phyloP scores from a whole-genome alignment of 805 yeast genomes.

The Sugiyamaella floridensis region DNA sequence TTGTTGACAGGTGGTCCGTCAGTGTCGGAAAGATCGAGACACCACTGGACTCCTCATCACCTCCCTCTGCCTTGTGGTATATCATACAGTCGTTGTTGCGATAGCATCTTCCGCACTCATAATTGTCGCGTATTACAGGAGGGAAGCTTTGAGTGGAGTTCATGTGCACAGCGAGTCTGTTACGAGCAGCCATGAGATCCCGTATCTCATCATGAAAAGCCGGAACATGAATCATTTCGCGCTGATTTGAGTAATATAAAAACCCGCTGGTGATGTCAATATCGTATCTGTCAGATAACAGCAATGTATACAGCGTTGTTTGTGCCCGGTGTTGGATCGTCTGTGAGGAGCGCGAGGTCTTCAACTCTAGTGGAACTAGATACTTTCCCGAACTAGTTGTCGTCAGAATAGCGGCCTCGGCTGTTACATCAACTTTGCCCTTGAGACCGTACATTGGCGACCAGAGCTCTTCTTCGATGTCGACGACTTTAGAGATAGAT shows the following conservation, averaged over 20 bases:
- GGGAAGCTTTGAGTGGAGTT: conserved; percentile 31
- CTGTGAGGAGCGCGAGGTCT: conserved; percentile 61
- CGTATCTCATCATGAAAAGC: conserved; percentile 51
- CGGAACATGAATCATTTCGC: conserved; percentile 48
- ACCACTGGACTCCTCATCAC: conserved; percentile 49
- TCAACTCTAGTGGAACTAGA: conserved; percentile 79
- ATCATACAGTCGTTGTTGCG: conserved; percentile 57
- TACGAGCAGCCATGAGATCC: conserved; percentile 64
- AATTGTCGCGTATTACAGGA: conserved; percentile 14
- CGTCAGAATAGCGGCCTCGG: conserved; percentile 47
- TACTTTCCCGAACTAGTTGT: conserved; percentile 35
- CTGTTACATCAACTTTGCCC: conserved; percentile 85
- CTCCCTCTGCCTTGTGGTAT: conserved; percentile 45
- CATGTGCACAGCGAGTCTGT: conserved; percentile 54
- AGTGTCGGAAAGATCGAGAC: conserved; percentile 42
- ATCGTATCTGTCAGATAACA: conserved; percentile 74
- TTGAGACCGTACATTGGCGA: conserved; percentile 84
- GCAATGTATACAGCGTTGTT: conserved; percentile 69
- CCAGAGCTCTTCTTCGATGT: conserved; percentile 87
- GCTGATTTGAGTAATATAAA: conserved; percentile 64
- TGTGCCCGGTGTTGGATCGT: conserved; percentile 76
- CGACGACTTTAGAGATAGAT: conserved; percentile 59
- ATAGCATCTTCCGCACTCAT: conserved; percentile 46
- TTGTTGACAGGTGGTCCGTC: conserved; percentile 45
- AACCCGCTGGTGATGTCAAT: conserved; percentile 57